A percentile compares a stretch with the other conserved stretches of the same genome.
These are phyloP conservation scores for Pyrenula massariospora DNA, from an alignment of 495 filamentous ascomycete genomes.

Conservation along the genomic window DNA sequence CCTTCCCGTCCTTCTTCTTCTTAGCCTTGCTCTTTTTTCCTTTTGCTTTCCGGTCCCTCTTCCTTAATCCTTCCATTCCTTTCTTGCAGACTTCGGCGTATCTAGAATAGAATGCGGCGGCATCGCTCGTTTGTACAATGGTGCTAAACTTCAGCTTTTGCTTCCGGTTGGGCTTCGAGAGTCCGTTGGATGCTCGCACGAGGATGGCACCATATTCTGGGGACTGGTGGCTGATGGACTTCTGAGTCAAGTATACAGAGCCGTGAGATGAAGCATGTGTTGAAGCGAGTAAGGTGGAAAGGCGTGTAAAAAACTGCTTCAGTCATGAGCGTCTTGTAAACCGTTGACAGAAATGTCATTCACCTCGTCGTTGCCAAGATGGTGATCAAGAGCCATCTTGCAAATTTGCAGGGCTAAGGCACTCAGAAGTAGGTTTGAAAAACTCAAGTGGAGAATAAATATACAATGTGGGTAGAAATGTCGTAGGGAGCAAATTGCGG, in stretches of 20 bases:
- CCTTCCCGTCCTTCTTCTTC: conserved; percentile 34
- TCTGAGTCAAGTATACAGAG: conserved; percentile 77
- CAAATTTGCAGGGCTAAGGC: neutral
- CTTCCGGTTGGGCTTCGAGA: conserved; percentile 36
- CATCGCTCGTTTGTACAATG: conserved; percentile 57
- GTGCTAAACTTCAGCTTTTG: conserved; percentile 76
- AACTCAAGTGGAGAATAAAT: too few species aligned
- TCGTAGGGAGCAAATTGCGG: too few species aligned
- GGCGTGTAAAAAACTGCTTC: conserved; percentile 72
- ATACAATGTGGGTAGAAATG: too few species aligned
- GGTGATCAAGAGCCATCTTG: neutral
- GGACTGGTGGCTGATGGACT: conserved; percentile 32
- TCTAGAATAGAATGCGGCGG: conserved; percentile 69
- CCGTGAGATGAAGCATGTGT: conserved; percentile 60
- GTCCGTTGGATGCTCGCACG: conserved; percentile 72
- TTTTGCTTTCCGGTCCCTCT: conserved; percentile 71
- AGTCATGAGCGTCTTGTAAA: neutral
- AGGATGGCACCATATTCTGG: conserved; percentile 54
- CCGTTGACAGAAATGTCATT: neutral
- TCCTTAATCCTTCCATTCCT: conserved; percentile 85
- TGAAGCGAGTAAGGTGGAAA: conserved; percentile 60
- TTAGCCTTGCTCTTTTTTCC: conserved; percentile 64
- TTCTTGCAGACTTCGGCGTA: conserved; percentile 91
- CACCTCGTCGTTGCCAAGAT: neutral
- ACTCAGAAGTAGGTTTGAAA: too few species aligned